Percentiles rank a stretch among this genome's conserved stretches.
Evolutionary conservation across 75 land plant genomes (phyloP).

Genomic region (Pinus tabuliformis): DNA sequence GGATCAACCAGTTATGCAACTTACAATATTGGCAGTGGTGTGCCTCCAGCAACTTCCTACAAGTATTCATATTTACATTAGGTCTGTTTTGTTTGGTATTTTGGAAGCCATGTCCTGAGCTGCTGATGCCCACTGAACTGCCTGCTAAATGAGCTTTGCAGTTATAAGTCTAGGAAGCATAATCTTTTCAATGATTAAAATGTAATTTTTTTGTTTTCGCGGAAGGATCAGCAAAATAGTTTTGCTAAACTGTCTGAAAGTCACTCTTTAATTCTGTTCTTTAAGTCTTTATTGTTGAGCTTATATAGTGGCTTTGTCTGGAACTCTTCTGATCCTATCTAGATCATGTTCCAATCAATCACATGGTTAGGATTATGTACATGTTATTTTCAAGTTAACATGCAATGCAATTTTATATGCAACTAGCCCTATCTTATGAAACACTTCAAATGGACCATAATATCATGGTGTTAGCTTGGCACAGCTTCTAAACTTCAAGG

Average conservation of each 20-base stretch:
- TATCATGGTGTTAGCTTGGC: too few species aligned
- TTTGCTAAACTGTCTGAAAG: background rate
- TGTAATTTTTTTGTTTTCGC: background rate
- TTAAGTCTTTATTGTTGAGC: too few species aligned
- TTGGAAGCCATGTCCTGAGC: background rate
- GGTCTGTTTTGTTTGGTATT: background rate
- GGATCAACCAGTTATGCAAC: conserved; percentile 14
- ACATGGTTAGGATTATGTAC: too few species aligned
- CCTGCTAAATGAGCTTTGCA: background rate
- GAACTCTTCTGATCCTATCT: too few species aligned
- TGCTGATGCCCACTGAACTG: background rate
- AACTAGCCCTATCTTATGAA: too few species aligned
- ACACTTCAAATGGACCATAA: too few species aligned
- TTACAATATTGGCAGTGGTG: conserved; percentile 12
- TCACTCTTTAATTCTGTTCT: background rate
- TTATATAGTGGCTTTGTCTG: too few species aligned
- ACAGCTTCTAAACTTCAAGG: too few species aligned
- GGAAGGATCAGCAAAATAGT: background rate
- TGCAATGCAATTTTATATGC: too few species aligned
- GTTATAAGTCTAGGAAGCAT: background rate
- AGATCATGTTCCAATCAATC: too few species aligned
- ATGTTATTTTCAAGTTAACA: too few species aligned
- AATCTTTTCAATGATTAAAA: background rate
- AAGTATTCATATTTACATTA: conserved; percentile 13
- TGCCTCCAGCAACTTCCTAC: conserved; percentile 20